Conservation (phyloP, 257 asterid genomes). For the Gentiana straminea region DNA sequence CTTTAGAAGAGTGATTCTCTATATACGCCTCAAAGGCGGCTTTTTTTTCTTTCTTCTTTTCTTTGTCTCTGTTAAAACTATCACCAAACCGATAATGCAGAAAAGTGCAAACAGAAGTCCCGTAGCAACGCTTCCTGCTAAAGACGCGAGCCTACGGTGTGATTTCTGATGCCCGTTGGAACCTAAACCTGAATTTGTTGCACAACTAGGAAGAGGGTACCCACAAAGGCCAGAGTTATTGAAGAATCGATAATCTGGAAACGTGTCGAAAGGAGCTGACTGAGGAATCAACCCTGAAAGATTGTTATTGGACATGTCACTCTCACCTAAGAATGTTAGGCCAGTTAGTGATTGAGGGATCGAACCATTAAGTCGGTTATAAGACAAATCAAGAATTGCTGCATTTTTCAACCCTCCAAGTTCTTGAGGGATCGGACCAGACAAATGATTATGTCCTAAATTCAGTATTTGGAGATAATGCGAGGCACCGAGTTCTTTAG, state of each 20-base stretch:
- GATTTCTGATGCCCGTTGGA: conserved; percentile 37
- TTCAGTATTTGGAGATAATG: conserved; percentile 58
- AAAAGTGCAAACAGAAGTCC: conserved; percentile 72
- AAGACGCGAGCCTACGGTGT: conserved; percentile 51
- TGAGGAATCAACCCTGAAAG: conserved; percentile 73
- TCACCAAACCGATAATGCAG: conserved; percentile 65
- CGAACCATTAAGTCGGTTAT: conserved; percentile 53
- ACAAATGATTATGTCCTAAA: conserved; percentile 72
- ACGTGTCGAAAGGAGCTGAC: conserved; percentile 71
- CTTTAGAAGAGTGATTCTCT: conserved; percentile 42
- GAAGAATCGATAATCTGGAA: conserved; percentile 47
- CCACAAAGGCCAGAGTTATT: conserved; percentile 90
- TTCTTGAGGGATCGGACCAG: conserved; percentile 72
- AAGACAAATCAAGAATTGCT: conserved; percentile 79
- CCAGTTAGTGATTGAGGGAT: conserved; percentile 62
- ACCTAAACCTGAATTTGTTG: conserved; percentile 15
- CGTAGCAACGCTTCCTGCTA: conserved; percentile 81
- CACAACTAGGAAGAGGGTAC: conserved; percentile 60
- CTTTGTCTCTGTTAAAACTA: conserved; percentile 55
- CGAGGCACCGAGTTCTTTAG: conserved; percentile 75
- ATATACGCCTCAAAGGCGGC: conserved; percentile 65
- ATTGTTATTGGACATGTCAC: conserved; percentile 68
- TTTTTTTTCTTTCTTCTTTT: conserved; percentile 69
- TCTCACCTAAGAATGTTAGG: conserved; percentile 59
- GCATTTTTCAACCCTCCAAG: conserved; percentile 60